Base-by-base conservation (phyloP, 805 yeast species). In the Kazachstania psychrophila region DNA sequence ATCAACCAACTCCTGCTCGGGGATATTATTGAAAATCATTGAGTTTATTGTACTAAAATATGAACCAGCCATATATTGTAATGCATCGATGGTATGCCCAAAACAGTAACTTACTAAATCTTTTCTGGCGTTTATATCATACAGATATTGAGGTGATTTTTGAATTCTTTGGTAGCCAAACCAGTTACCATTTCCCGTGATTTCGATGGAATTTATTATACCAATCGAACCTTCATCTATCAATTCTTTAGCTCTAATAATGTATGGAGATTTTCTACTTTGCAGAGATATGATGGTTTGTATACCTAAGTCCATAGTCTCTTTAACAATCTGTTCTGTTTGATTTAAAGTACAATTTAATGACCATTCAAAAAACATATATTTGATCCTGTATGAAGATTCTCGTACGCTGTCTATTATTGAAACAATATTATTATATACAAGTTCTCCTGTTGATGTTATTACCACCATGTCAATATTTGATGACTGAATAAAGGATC, bases 1-100 rank as follows among this genome's bases (percentile, higher is more conserved):
- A 32, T 46, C 49, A 2, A 45, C 26, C 6, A 46, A 18, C 9
- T 36, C 37, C 31, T 49, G 50, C 20, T 34, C 31, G 4, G 44
- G 43, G 15, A 47, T 49, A 37, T 46, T 47, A 38, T 42, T 46
- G 33, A 46, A 45, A 10, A 47, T 28, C 45, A 46, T 42, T 18
- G 51, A 39, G 28, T 34, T 45, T 6, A 47, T 37, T 19, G 40
- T 34, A 23, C 40, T 20, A 31, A 49, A 46, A 31, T 44, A 44
- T 4, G 49, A 45, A 15, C 48, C 44, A 11, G 47, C 40, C 11
- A 49, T 44, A 33, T 48, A 48, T 34, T 45, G 48, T 13, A 47
- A 33, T 3, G 45, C 38, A 31, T 49, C 53, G 11, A 48, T 47
- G 2, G 51, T 48, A 34, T 46, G 53, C 8, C 47, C 53, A 38